Percentiles rank a stretch among this genome's conserved stretches.
Evolutionary conservation across 495 filamentous ascomycete species (phyloP).

Genomic region (Amorphotheca resinae): DNA sequence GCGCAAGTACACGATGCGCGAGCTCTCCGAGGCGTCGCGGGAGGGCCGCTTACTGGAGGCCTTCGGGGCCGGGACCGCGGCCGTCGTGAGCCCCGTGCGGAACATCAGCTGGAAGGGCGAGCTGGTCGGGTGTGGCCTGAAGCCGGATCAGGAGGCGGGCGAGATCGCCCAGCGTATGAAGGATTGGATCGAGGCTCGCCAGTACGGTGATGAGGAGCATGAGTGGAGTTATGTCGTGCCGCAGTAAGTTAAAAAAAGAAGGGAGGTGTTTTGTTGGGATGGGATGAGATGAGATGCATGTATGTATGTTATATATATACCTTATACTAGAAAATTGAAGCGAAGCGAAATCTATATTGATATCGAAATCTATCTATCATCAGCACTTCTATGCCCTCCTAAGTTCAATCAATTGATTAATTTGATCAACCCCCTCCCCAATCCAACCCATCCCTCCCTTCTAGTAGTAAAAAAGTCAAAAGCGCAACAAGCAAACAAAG

Average conservation of each 20-base stretch:
- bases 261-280: neutral
- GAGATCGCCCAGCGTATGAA: conserved; percentile 77
- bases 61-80: conserved; percentile 88
- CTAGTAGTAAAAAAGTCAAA: no score
- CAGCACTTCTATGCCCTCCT: no score
- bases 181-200: conserved; percentile 87
- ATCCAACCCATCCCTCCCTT: no score
- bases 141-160: conserved; percentile 68
- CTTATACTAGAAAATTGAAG: no score
- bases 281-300: no score
- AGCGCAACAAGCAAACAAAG: no score
- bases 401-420: no score
- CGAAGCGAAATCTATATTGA: no score
- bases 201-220: conserved; percentile 88
- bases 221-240: conserved; percentile 53
- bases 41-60: conserved; percentile 85
- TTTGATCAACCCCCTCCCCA: no score
- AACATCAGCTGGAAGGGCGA: conserved; percentile 74
- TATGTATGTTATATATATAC: no score
- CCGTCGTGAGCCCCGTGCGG: conserved; percentile 69
- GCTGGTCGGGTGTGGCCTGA: conserved; percentile 65
- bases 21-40: conserved; percentile 62
- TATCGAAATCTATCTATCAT: no score
- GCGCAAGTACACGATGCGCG: conserved; percentile 78
- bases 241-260: conserved; percentile 1